A percentile compares a stretch with the other conserved stretches of the same genome.
Evolutionary conservation across 73 alveolate species (phyloP).

Genomic region (Paramecium caudatum): DNA sequence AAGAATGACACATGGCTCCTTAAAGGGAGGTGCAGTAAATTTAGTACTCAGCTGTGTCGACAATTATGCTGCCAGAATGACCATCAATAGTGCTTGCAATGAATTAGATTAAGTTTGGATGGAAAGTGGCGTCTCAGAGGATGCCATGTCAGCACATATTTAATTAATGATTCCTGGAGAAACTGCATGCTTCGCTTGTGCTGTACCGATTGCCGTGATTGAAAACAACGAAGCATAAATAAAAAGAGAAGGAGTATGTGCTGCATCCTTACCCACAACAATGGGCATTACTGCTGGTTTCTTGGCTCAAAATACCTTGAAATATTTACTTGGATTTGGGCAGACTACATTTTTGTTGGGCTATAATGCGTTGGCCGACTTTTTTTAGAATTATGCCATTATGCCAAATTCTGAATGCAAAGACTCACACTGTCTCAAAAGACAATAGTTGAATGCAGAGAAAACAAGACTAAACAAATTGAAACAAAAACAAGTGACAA

Average conservation of each 20-base stretch:
- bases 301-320: slow-evolving; percentile 91
- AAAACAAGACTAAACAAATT: slow-evolving; percentile 73
- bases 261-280: slow-evolving; percentile 99
- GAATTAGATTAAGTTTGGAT: slow-evolving; percentile 93
- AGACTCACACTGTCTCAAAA: slow-evolving; percentile 87
- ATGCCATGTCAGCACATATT: slow-evolving; percentile 99
- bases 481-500: slow-evolving; percentile 75
- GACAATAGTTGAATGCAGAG: slow-evolving; percentile 82
- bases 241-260: slow-evolving; percentile 99
- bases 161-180: slow-evolving; percentile 94
- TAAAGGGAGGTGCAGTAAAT: slow-evolving; percentile 88
- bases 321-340: slow-evolving; percentile 93
- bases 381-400: slow-evolving; percentile 88
- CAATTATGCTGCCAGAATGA: slow-evolving; percentile 99
- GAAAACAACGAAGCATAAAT: slow-evolving; percentile 97
- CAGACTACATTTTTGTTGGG: slow-evolving; percentile 90
- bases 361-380: slow-evolving; percentile 93
- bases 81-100: slow-evolving; percentile 95
- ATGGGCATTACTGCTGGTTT: slow-evolving; percentile 99
- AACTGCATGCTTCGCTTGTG: slow-evolving; percentile 99
- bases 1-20: slow-evolving; percentile 88
- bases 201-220: slow-evolving; percentile 98
- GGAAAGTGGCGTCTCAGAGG: slow-evolving; percentile 99
- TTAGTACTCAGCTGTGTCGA: slow-evolving; percentile 96
- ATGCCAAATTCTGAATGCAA: slow-evolving; percentile 94